phyloP scores from a whole-genome alignment of 768 basidiomycete species.

The Lentinula raphanica region DNA sequence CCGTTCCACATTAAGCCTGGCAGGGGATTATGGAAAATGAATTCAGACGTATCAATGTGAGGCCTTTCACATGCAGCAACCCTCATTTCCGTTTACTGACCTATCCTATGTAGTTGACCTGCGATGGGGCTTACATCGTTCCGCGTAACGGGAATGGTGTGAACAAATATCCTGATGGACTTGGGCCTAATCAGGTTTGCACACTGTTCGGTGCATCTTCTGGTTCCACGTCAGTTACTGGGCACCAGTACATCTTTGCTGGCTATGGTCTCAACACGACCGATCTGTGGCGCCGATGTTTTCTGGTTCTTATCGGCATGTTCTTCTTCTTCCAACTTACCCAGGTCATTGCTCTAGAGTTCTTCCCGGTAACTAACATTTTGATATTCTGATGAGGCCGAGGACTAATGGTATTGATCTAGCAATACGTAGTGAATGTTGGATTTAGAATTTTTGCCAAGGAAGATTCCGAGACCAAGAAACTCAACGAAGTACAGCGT shows the following conservation, averaged over 20 bases:
- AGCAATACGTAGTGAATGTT: constrained; percentile 47
- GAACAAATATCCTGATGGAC: constrained; percentile 49
- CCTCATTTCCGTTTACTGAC: too few species aligned
- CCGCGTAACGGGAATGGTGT: constrained; percentile 58
- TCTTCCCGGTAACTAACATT: constrained; percentile 46
- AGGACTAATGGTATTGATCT: too few species aligned
- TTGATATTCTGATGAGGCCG: too few species aligned
- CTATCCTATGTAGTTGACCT: too few species aligned
- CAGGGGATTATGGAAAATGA: constrained; percentile 82
- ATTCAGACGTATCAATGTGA: constrained; percentile 63
- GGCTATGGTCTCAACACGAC: constrained; percentile 42
- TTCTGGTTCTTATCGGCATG: constrained; percentile 68
- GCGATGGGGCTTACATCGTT: constrained; percentile 62
- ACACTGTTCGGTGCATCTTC: constrained; percentile 60
- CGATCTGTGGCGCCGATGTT: constrained; percentile 64
- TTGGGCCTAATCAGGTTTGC: constrained; percentile 73
- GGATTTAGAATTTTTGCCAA: constrained; percentile 57
- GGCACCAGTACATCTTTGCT: constrained; percentile 55
- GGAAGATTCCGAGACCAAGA: constrained; percentile 51
- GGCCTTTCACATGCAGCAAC: constrained; percentile 14
- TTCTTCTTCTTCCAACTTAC: constrained; percentile 64
- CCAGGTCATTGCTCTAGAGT: constrained; percentile 65
- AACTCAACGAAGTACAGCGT: constrained; percentile 46
- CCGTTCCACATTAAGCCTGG: constrained; percentile 47
- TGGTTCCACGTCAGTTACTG: constrained; percentile 52